Percentiles rank a stretch among this genome's conserved stretches.
These are phyloP conservation scores for Choiromyces venosus DNA, from an alignment of 495 filamentous ascomycete genomes.

Conservation along the genomic window DNA sequence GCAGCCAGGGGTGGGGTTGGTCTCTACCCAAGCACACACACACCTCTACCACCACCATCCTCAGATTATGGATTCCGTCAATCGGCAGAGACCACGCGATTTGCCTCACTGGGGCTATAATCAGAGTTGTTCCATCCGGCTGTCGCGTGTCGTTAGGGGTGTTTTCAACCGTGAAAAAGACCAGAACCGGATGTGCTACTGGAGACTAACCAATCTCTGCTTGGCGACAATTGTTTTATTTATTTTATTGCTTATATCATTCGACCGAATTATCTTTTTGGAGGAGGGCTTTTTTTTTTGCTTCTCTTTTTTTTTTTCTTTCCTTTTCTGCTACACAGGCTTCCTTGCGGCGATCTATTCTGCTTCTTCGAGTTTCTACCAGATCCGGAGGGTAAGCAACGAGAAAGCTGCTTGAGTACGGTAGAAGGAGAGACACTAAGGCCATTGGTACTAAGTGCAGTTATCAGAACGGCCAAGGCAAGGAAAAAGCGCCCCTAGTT, in stretches of 20 bases:
- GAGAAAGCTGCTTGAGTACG: not conserved
- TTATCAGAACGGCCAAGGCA: slow-evolving; percentile 1
- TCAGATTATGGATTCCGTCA: slow-evolving; percentile 26
- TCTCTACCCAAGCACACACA: slow-evolving; percentile 34
- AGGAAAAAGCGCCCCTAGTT: not conserved
- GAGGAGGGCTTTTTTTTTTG: slow-evolving; percentile 7
- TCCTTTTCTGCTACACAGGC: slow-evolving; percentile 35
- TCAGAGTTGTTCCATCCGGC: slow-evolving; percentile 31
- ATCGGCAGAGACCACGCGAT: slow-evolving; percentile 43
- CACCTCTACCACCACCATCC: not conserved
- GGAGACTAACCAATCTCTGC: slow-evolving; percentile 26
- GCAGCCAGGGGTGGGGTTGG: slow-evolving; percentile 34
- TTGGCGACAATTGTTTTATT: slow-evolving; percentile 4
- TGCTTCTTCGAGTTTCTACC: slow-evolving; percentile 22
- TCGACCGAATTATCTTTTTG: not conserved
- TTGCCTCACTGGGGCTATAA: slow-evolving; percentile 35
- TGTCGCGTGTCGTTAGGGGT: slow-evolving; percentile 37
- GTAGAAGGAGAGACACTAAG: not conserved
- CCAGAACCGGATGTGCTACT: slow-evolving; percentile 30
- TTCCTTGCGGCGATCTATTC: slow-evolving; percentile 37
- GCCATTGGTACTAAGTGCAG: not conserved
- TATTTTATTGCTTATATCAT: not conserved
- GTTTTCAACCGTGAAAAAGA: slow-evolving; percentile 33
- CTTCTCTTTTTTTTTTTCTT: slow-evolving; percentile 29
- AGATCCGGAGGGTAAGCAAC: slow-evolving; percentile 18